Evolutionary conservation across 495 filamentous ascomycete species (phyloP).

Genomic region (Physcia stellaris): DNA sequence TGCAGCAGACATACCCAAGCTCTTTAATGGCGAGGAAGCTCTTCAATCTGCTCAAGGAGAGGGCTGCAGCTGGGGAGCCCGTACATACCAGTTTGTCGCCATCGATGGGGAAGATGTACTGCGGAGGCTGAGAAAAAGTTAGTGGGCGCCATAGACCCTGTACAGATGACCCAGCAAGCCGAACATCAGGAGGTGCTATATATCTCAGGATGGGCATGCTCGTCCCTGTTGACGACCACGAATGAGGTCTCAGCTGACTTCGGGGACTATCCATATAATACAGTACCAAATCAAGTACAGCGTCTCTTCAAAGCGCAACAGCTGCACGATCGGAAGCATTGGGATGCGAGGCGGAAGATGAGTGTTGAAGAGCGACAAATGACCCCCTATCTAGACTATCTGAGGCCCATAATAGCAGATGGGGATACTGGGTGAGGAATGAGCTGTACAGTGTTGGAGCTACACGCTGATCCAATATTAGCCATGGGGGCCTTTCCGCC

Average conservation of each 20-base stretch:
- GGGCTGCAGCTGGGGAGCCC: conserved; percentile 61
- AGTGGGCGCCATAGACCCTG: conserved; percentile 96
- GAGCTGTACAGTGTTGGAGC: background rate
- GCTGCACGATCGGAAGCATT: conserved; percentile 92
- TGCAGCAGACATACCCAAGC: conserved; percentile 79
- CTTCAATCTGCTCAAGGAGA: conserved; percentile 71
- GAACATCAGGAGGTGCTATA: conserved; percentile 92
- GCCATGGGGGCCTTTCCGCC: conserved; percentile 74
- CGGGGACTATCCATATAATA: conserved; percentile 97
- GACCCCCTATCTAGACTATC: conserved; percentile 77
- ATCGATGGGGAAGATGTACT: background rate
- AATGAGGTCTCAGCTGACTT: conserved; percentile 97
- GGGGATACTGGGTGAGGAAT: conserved; percentile 70
- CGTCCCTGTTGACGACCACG: conserved; percentile 76
- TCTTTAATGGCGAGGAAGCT: conserved; percentile 89
- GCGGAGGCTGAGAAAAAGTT: conserved; percentile 9
- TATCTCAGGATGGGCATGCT: conserved; percentile 94
- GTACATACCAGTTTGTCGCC: conserved; percentile 68
- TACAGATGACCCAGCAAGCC: conserved; percentile 98
- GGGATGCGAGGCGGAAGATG: conserved; percentile 69
- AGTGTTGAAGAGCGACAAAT: conserved; percentile 52
- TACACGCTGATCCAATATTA: conserved; percentile 3
- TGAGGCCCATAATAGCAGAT: conserved; percentile 93
- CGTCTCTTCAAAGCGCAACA: conserved; percentile 90
- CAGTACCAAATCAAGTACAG: conserved; percentile 95